Base-by-base conservation (phyloP, 164 flowering plant genomes). In the Tetracentron sinense region DNA sequence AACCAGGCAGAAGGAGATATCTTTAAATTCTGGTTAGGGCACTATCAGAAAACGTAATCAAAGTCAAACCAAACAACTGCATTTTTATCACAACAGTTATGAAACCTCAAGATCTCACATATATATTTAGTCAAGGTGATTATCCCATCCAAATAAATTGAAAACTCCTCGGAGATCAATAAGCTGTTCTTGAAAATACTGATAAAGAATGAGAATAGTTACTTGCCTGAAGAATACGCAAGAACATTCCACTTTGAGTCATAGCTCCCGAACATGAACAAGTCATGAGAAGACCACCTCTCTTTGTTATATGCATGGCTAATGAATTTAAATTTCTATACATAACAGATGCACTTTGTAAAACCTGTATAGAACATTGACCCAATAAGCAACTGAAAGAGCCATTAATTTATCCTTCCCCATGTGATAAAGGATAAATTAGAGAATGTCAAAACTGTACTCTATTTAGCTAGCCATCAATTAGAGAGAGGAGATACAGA, bases 201-300 rank as follows among this genome's bases (percentile, higher is more conserved):
- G 20, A 21, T 6, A 28, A 30, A 27, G 17, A 50, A 51, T 16
- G 51, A 28, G 20, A 27, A 16, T 30, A n/a, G 59, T 7, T 56
- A 77, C 85, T 72, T 83, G 72, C 98, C 92, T 91, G 91, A 61
- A 94, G 92, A 63, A 71, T 64, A n/a, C 74, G 79, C 66, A 85
- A 71, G 79, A 89, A 94, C 70, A 29, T 83, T 62, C 99, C 97
- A 72, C 99, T 94, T 61, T 88, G 99, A 29, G 97, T 94, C 93
- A 94, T 86, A 27, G 97, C 97, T 67, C 99, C 99, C 17, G 99
- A 94, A 78, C 99, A 94, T 0, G 97, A 94, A 74, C 99, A 94
- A 7, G 99, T 94, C 99, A 94, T 94, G 42, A 94, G 88, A 66
- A 94, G 83, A 42, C 99, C 99, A 56, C 97, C 96, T 62, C 72